A percentile compares a stretch with the other conserved stretches of the same genome.
phyloP scores from a whole-genome alignment of 75 land plant species.

The Cunninghamia lanceolata region DNA sequence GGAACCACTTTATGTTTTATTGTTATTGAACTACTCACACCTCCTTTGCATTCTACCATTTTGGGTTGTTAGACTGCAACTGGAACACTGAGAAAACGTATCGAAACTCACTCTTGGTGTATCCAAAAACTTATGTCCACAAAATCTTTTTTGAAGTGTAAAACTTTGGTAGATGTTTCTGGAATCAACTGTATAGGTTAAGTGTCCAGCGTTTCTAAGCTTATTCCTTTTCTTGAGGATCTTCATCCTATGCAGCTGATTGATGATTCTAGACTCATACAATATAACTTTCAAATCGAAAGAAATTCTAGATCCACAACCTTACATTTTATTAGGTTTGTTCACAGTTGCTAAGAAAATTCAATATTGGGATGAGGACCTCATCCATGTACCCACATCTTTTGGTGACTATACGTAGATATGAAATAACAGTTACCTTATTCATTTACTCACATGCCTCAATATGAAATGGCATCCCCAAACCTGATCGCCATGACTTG shows the following conservation, averaged over 20 bases:
- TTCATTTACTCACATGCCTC: background rate
- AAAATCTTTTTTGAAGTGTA: background rate
- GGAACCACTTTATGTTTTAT: background rate
- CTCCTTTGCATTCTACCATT: background rate
- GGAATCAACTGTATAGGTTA: too few relatives aligned
- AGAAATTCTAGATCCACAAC: background rate
- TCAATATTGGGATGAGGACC: background rate
- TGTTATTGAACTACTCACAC: background rate
- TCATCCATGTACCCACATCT: background rate
- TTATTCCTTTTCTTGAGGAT: too few relatives aligned
- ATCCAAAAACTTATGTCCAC: background rate
- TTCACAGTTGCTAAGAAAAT: background rate
- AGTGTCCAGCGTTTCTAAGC: too few relatives aligned
- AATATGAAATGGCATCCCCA: background rate
- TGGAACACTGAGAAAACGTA: background rate
- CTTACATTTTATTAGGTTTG: too few relatives aligned
- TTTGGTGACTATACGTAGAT: background rate
- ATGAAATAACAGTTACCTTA: background rate
- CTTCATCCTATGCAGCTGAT: too few relatives aligned
- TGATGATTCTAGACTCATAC: too few relatives aligned
- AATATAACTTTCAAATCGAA: background rate
- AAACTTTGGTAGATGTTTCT: too few relatives aligned
- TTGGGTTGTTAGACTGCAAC: background rate
- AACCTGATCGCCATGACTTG: background rate
- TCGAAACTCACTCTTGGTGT: background rate